Evolutionary conservation across 164 flowering plant species (phyloP).

Genomic region (Chimonanthus salicifolius): DNA sequence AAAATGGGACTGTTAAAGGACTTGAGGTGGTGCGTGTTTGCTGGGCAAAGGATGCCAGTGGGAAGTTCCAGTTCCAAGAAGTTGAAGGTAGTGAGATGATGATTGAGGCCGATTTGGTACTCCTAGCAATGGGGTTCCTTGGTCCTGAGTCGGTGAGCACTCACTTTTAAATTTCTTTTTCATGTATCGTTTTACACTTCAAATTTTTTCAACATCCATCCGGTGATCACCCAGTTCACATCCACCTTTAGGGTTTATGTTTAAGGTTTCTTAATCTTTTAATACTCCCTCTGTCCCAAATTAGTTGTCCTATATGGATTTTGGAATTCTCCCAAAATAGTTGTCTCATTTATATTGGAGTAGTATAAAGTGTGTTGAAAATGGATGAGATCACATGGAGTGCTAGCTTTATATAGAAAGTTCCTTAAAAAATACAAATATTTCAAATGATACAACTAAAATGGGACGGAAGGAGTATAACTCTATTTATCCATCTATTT

Average conservation of each 20-base stretch:
- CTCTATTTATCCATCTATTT: no score
- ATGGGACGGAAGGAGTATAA: no score
- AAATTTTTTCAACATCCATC: not conserved
- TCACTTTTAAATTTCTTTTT: not conserved
- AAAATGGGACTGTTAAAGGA: slow-evolving; percentile 75
- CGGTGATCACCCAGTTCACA: not conserved
- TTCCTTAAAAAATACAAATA: no score
- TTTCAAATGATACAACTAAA: no score
- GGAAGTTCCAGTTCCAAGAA: slow-evolving; percentile 80
- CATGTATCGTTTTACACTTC: not conserved
- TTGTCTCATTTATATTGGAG: no score
- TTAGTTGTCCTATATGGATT: no score
- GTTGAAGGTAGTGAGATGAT: slow-evolving; percentile 80
- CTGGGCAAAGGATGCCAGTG: slow-evolving; percentile 94
- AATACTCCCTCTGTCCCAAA: no score
- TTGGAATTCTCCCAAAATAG: no score
- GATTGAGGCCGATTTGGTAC: slow-evolving; percentile 79
- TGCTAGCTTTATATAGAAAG: no score
- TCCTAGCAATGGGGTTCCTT: slow-evolving; percentile 98
- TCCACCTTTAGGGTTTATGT: not conserved
- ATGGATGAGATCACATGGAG: no score
- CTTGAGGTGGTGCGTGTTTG: slow-evolving; percentile 72
- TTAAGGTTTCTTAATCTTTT: no score
- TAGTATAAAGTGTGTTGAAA: no score
- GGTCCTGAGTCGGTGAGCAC: slow-evolving; percentile 90